phyloP scores from a whole-genome alignment of 345 rosid genomes.

The Schrenkiella parvula region DNA sequence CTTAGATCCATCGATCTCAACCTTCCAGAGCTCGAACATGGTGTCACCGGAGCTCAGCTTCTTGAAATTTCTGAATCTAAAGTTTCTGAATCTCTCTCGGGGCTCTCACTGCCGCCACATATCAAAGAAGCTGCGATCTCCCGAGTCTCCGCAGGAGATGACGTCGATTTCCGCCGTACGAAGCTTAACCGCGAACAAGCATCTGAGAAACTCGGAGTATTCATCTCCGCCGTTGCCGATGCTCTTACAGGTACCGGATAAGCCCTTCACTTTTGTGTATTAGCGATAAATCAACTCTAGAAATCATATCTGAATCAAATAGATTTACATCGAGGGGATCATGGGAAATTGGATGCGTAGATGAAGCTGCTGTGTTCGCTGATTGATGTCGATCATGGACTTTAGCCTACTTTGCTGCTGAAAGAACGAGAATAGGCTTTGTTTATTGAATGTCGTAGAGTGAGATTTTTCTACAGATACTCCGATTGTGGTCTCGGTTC shows the following conservation, averaged over 20 bases:
- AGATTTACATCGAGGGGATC: too few species aligned
- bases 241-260: conserved; percentile 46
- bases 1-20: conserved; percentile 49
- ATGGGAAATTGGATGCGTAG: too few species aligned
- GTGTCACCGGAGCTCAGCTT: conserved; percentile 55
- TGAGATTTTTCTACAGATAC: conserved; percentile 32
- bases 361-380: neutral
- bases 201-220: conserved; percentile 36
- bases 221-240: conserved; percentile 56
- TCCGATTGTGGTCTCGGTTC: conserved; percentile 55
- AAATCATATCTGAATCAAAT: neutral
- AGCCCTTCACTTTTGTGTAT: neutral
- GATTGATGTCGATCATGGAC: conserved; percentile 6
- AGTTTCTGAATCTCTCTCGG: conserved; percentile 48
- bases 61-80: conserved; percentile 56
- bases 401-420: neutral
- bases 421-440: neutral
- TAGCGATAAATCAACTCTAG: neutral
- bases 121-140: conserved; percentile 52
- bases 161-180: conserved; percentile 33
- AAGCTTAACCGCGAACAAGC: conserved; percentile 43
- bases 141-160: conserved; percentile 35
- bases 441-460: neutral
- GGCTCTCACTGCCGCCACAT: conserved; percentile 56
- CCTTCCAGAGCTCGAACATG: conserved; percentile 32